Evolutionary conservation across 2,329 filamentous ascomycete genomes (phyloP), one percentile per base, ranked within the genome.

Genomic region (Teratosphaeria zuluensis): DNA sequence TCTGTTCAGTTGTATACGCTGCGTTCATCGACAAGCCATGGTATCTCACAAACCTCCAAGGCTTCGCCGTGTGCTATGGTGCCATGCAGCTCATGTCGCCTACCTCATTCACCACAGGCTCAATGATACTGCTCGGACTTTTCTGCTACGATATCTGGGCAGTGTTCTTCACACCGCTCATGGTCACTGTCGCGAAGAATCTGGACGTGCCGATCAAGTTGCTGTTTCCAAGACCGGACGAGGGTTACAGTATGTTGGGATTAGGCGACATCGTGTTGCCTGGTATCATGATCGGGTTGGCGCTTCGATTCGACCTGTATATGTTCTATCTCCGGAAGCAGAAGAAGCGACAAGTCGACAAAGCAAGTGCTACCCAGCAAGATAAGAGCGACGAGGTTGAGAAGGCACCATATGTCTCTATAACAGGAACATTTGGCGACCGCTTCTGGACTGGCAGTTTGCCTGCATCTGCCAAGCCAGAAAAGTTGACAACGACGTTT

Each of bases 111-210:
- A 76, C 82, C 57, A 96, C 89, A 0, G 90, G 90, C 0, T 88
- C 87, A 6, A 73, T 92, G 51, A 85, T 97, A 9, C 78, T 97
- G 1, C 76, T 79, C 9, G 89, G 87, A 0, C 78, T 97, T 0
- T 97, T 97, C 76, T 84, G 95, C 69, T 99, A 99, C 69, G 92
- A 99, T 70, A 92, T 99, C 54, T 85, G 94, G 72, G 91, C 92
- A 80, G 89, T 94, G 5, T 94, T 94, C 70, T 94, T 88, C 70
- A 92, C 88, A 77, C 89, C 89, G 0, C 85, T 89, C 70, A 94
- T 94, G 89, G 80, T 92, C 6, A 89, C 88, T 0, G 89, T 99
- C 8, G 94, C 92, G 12, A 95, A 87, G 7, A 88, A 87, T 48
- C 78, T 99, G 30, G 92, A 99, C 65, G 89, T 92, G 0, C 94